Evolutionary conservation across 192 early-diverging fungal genomes (phyloP), one percentile per base, ranked within the genome.

Genomic region (Umbelopsis ramanniana): DNA sequence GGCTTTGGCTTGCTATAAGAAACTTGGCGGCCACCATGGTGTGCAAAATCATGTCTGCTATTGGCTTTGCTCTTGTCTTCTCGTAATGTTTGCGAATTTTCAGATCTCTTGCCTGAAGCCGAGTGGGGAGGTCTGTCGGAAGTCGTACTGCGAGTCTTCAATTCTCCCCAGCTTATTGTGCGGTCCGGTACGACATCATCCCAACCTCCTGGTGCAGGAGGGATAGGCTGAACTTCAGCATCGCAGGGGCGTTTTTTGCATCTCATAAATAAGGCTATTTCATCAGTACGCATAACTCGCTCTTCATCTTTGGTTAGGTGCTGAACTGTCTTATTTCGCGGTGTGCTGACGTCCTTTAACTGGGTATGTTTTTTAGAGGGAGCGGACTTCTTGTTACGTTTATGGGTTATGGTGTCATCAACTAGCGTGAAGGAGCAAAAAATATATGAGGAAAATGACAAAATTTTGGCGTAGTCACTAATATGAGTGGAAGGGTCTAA

Each of bases 231-330:
- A 14, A 71, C 12, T 3, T 71, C 43, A 9, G 38, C 29, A 40
- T 52, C 52, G 23, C 14, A 71, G 33, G 40, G 38, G 19, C 70
- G 70, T 9, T 22, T 52, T 60, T 71, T 71, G 53, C 53, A 54
- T 53, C 70, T 29, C 70, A 71, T 71, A 46, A 71, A 71, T 19
- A 71, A 46, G 26, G 70, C 70, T 17, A 71, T 46, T 37, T 71
- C 47, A 57, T 71, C 54, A 7, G 70, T 71, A 8, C n/a, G 52
- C 4, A 60, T 37, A 11, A 46, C n/a, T 8, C 40, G 24, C 8
- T 67, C 66, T 63, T 63, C 57, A 2, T 63, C 57, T 35, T 37
- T 37, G 11, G 57, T n/a, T 33, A 10, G 57, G 17, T 33, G 57
- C 6, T 63, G 33, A 3, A 29, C 17, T 17, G 2, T 63, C 33